Percentiles rank a stretch among this genome's conserved stretches.
Conservation (phyloP, 1,284 basidiomycete genomes). For the Ustilago curta region DNA sequence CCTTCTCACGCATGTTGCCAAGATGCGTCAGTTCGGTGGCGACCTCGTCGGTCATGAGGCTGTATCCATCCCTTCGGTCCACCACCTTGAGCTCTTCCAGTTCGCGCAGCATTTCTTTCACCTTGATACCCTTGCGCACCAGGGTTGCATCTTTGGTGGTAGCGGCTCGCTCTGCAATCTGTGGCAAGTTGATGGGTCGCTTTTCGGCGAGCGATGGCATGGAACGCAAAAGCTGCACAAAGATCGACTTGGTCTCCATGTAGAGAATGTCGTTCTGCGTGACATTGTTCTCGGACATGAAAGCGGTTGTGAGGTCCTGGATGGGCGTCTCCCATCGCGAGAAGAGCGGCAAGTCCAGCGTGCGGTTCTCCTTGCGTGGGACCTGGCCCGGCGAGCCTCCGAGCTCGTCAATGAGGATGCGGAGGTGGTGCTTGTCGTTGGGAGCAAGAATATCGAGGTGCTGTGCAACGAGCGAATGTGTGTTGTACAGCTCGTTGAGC, state of each 20-base stretch:
- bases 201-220: constrained; percentile 83
- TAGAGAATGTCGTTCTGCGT: constrained; percentile 98
- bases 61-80: constrained; percentile 84
- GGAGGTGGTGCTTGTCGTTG: constrained; percentile 95
- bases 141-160: constrained; percentile 96
- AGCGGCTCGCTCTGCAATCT: constrained; percentile 91
- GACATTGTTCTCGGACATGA: constrained; percentile 90
- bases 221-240: constrained; percentile 95
- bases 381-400: constrained; percentile 92
- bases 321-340: constrained; percentile 99
- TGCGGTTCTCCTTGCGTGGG: constrained; percentile 94
- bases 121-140: constrained; percentile 96
- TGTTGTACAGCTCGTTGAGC: constrained; percentile 98
- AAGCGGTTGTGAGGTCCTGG: constrained; percentile 92
- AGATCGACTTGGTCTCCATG: constrained; percentile 99
- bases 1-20: constrained; percentile 95
- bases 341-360: constrained; percentile 91
- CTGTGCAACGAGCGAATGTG: constrained; percentile 91
- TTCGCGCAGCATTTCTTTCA: constrained; percentile 97
- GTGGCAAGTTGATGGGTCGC: constrained; percentile 87
- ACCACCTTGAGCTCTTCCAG: constrained; percentile 90
- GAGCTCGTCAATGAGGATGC: constrained; percentile 94
- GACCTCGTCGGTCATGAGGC: constrained; percentile 97
- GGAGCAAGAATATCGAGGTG: constrained; percentile 95
- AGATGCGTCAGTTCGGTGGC: constrained; percentile 93